These are phyloP conservation scores for Ampelocalamus luodianensis DNA, from an alignment of 176 grass and related monocot species.

Conservation along the genomic window DNA sequence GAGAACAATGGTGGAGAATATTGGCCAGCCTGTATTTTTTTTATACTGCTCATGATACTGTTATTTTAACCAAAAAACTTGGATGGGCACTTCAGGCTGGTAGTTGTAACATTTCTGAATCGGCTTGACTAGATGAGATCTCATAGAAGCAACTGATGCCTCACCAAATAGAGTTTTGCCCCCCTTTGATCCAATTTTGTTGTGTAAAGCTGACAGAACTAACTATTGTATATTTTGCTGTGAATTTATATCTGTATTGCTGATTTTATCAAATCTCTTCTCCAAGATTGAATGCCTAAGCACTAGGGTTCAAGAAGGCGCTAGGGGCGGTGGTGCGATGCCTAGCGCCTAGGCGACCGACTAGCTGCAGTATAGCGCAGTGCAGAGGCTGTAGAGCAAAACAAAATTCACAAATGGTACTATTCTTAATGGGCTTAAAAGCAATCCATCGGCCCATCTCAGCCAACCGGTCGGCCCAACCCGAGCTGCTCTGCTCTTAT, in stretches of 20 bases:
- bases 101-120: not conserved
- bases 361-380: no score
- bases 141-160: not conserved
- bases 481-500: no score
- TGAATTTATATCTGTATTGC: constrained; percentile 1
- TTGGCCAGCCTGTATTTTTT: not conserved
- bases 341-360: no score
- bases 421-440: no score
- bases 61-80: not conserved
- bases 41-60: not conserved
- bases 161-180: not conserved
- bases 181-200: not conserved
- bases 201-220: not conserved
- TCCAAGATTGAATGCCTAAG: not conserved
- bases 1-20: not conserved
- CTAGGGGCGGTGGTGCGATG: no score
- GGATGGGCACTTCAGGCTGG: not conserved
- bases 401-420: no score
- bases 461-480: no score
- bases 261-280: constrained; percentile 10
- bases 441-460: no score
- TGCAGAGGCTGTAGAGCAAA: no score
- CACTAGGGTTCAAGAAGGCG: no score
- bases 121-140: not conserved
- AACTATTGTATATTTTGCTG: not conserved